A percentile compares a stretch with the other conserved stretches of the same genome.
phyloP scores from a whole-genome alignment of 805 yeast genomes.

The Ogataea chonburiensis region DNA sequence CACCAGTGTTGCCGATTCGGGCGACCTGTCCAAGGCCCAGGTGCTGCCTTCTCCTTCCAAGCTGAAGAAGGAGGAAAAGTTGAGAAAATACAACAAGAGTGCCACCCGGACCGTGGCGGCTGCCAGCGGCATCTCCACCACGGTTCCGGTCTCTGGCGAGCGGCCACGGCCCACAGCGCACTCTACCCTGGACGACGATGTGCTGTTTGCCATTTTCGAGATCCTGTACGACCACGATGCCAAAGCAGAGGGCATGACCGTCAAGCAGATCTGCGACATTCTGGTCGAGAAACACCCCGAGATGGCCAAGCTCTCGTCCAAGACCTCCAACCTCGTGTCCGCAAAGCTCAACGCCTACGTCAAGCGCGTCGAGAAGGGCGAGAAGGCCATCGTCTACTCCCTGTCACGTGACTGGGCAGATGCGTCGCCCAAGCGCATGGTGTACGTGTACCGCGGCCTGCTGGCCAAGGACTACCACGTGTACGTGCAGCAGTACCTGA shows the following conservation, averaged over 20 bases:
- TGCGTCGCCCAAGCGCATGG: constrained; percentile 87
- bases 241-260: constrained; percentile 81
- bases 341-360: constrained; percentile 86
- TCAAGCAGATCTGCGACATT: constrained; percentile 79
- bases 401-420: constrained; percentile 88
- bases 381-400: constrained; percentile 67
- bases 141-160: constrained; percentile 78
- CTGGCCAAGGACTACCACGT: constrained; percentile 72
- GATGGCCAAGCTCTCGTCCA: constrained; percentile 77
- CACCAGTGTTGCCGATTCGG: constrained; percentile 28
- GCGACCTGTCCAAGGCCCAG: constrained; percentile 21
- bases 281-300: constrained; percentile 75
- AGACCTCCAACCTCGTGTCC: constrained; percentile 75
- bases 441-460: constrained; percentile 78
- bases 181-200: constrained; percentile 69
- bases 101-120: constrained; percentile 45
- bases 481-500: constrained; percentile 67
- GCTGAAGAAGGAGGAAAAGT: constrained; percentile 26
- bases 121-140: constrained; percentile 73
- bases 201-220: constrained; percentile 69
- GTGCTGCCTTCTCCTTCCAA: constrained; percentile 15
- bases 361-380: constrained; percentile 82
- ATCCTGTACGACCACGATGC: constrained; percentile 69
- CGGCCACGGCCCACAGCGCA: constrained; percentile 70
- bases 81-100: constrained; percentile 31